Base-by-base conservation (phyloP, 2,329 filamentous ascomycete species). In the Stagonosporopsis cucurbitacearum region DNA sequence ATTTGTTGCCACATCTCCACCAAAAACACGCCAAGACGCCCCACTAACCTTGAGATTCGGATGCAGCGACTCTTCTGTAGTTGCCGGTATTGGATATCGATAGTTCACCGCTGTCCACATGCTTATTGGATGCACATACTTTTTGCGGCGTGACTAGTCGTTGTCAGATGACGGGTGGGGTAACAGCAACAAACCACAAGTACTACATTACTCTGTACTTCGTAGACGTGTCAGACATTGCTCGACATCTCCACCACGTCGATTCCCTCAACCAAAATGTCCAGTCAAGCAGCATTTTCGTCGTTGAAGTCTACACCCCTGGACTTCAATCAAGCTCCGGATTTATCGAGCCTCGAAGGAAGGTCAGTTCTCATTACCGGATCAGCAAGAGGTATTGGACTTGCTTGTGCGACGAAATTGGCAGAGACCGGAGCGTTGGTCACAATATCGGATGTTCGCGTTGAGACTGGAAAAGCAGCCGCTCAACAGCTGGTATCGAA, bases 281-380 rank as follows among this genome's bases (percentile, higher is more conserved):
- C 50, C 22, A 15, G 11, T 7, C 13, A 30, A 9, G 23, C 43
- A 17, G 42, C 36, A 17, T 25, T 17, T 6, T 30, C 28, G 9
- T 45, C 28, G 6, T 44, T 59, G 7, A 54, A 40, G 35, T 58
- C 60, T 12, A 11, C 50, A 17, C 15, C 47, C 13, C 39, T 62
- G 17, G 52, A 65, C 40, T 61, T 64, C 41, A 39, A 47, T 19
- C 43, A 47, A 20, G 39, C 42, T 5, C 47, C 64, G 15, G 59
- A 67, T 50, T 28, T 58, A 7, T 59, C 64, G 8, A 62, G 46
- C 11, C 59, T 70, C 0, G 53, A 53, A 26, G 57, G 50, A 13
- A 61, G 61, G 32, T 68, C 65, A 3, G 62, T 66, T 0, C 54
- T 72, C 2, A 57, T 73, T 15, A 72, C 68, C 17, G 68, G 70